Conservation (phyloP, 148 eudicot genomes). For the Rheum nobile region DNA sequence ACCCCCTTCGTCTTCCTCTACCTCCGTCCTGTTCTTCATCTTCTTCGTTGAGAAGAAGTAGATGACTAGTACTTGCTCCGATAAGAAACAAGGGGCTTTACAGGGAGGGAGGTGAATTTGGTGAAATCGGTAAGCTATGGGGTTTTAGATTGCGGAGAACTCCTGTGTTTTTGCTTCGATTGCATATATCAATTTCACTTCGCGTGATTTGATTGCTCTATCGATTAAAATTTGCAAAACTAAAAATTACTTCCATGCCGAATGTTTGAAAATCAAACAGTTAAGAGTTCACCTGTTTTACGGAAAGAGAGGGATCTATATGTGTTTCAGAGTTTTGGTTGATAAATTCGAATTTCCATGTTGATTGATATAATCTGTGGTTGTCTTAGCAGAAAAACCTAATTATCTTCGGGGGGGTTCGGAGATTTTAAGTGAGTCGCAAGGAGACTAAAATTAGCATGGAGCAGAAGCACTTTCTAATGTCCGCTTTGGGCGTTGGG, state of each 20-base stretch:
- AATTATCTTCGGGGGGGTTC: background rate
- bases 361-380: background rate
- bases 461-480: constrained; percentile 63
- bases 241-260: background rate
- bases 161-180: background rate
- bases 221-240: background rate
- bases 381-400: background rate
- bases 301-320: background rate
- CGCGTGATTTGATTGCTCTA: background rate
- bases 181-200: background rate
- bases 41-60: background rate
- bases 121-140: background rate
- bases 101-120: background rate
- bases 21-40: background rate
- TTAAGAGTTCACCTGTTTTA: background rate
- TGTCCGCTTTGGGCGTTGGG: constrained; percentile 86
- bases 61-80: background rate
- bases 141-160: background rate
- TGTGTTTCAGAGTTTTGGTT: background rate
- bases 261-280: background rate
- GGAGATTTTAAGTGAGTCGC: background rate
- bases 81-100: background rate
- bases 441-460: constrained; percentile 15
- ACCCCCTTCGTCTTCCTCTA: background rate
- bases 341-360: background rate